phyloP scores from a whole-genome alignment of 306 rosid species.

The Rosa persica region DNA sequence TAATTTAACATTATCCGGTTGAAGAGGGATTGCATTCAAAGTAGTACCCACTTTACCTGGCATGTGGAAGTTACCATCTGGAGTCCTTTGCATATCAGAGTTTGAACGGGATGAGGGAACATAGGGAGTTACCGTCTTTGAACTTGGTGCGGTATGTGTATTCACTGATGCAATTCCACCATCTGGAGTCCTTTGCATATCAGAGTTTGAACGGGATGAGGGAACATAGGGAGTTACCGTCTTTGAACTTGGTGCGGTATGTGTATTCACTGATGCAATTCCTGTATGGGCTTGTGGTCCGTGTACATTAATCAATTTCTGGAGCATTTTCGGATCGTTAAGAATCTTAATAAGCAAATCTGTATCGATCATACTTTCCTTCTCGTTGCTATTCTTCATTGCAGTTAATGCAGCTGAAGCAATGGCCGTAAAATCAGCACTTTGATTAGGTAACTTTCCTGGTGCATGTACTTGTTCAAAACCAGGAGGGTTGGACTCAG shows the following conservation, averaged over 20 bases:
- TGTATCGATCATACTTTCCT: constrained; percentile 53
- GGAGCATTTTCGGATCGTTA: constrained; percentile 60
- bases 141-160: background rate
- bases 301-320: constrained; percentile 37
- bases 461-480: constrained; percentile 17
- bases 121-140: constrained; percentile 20
- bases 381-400: constrained; percentile 43
- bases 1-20: constrained; percentile 16
- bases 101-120: constrained; percentile 23
- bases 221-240: constrained; percentile 25
- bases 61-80: constrained; percentile 14
- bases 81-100: constrained; percentile 20
- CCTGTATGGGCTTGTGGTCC: constrained; percentile 18
- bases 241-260: constrained; percentile 9
- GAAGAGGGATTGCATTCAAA: constrained; percentile 25
- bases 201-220: constrained; percentile 21
- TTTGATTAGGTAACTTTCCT: constrained; percentile 27
- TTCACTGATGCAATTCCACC: constrained; percentile 20
- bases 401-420: constrained; percentile 50
- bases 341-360: constrained; percentile 57
- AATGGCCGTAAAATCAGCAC: constrained; percentile 41
- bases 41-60: constrained; percentile 25
- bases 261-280: constrained; percentile 16
- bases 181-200: constrained; percentile 16
- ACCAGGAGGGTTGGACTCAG: constrained; percentile 19